phyloP scores from a whole-genome alignment of 73 alveolate genomes.

The Halteria grandinella region DNA sequence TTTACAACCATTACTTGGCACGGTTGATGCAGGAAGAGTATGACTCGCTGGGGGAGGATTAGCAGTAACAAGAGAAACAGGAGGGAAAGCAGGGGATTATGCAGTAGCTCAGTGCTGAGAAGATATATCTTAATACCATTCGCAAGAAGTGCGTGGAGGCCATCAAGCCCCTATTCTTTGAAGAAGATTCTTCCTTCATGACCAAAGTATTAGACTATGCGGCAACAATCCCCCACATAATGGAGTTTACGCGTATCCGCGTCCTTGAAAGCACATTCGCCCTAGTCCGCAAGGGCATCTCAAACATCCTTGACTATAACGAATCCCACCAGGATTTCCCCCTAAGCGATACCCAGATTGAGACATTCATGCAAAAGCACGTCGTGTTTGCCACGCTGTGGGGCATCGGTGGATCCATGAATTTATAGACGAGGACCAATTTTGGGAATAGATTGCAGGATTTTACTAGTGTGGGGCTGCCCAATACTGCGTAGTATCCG shows the following conservation, averaged over 20 bases:
- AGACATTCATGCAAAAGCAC: slow-evolving; percentile 85
- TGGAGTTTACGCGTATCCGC: slow-evolving; percentile 97
- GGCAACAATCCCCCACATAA: slow-evolving; percentile 86
- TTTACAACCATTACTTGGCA: slow-evolving; percentile 87
- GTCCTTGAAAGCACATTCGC: slow-evolving; percentile 97
- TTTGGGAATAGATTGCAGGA: slow-evolving; percentile 78
- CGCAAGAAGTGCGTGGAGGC: slow-evolving; percentile 90
- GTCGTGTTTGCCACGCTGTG: slow-evolving; percentile 84
- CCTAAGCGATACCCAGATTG: slow-evolving; percentile 77
- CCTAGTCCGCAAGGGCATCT: slow-evolving; percentile 93
- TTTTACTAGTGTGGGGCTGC: slow-evolving; percentile 79
- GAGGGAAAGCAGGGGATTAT: slow-evolving; percentile 21
- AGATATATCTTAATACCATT: slow-evolving; percentile 52
- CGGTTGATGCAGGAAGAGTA: slow-evolving; percentile 88
- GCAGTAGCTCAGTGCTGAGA: slow-evolving; percentile 48
- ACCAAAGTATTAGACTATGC: slow-evolving; percentile 80
- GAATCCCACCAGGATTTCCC: slow-evolving; percentile 97
- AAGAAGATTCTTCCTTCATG: slow-evolving; percentile 82
- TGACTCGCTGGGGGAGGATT: slow-evolving; percentile 71
- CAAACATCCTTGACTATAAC: slow-evolving; percentile 92
- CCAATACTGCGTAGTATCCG: slow-evolving; percentile 74
- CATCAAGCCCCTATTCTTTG: slow-evolving; percentile 81
- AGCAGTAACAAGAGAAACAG: slow-evolving; percentile 67
- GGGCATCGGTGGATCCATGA: slow-evolving; percentile 98
- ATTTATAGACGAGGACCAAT: slow-evolving; percentile 82